phyloP scores from a whole-genome alignment of 192 early-diverging fungal species.

The Coemansia sp. region DNA sequence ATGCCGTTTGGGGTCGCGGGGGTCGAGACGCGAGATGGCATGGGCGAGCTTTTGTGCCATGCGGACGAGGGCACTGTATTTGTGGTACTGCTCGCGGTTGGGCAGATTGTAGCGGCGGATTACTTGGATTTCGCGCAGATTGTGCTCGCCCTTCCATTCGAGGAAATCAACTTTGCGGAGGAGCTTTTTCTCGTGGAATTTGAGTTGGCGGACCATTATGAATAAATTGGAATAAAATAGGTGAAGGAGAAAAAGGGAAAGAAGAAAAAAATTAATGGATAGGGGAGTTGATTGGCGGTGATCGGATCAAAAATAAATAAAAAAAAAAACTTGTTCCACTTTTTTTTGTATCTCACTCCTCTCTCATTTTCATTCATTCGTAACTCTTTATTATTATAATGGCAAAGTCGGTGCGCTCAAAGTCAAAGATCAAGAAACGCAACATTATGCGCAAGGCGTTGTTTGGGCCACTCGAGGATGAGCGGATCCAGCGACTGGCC shows the following conservation, averaged over 20 bases:
- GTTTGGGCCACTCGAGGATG: conserved; percentile 43
- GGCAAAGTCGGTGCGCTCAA: conserved; percentile 46
- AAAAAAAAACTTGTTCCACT: not conserved
- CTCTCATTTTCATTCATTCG: no score
- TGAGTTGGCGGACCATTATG: conserved; percentile 67
- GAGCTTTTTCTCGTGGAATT: conserved; percentile 94
- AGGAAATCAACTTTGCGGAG: conserved; percentile 95
- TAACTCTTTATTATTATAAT: conserved; percentile 9
- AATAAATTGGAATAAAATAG: not conserved
- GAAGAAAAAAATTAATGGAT: not conserved
- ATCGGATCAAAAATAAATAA: conserved; percentile 7
- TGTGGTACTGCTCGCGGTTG: conserved; percentile 75
- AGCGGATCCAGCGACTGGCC: conserved; percentile 45
- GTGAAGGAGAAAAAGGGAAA: not conserved
- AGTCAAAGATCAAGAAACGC: conserved; percentile 42
- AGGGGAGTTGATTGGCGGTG: not conserved
- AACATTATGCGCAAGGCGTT: conserved; percentile 30
- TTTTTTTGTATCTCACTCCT: not conserved
- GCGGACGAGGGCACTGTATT: conserved; percentile 80
- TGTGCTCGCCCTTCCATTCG: conserved; percentile 82
- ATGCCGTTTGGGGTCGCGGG: conserved; percentile 75
- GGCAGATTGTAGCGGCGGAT: conserved; percentile 86
- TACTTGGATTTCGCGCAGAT: conserved; percentile 78
- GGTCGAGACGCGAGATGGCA: conserved; percentile 78
- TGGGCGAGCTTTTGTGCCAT: conserved; percentile 80